phyloP scores from a whole-genome alignment of 306 rosid genomes.

The Dryas drummondii region DNA sequence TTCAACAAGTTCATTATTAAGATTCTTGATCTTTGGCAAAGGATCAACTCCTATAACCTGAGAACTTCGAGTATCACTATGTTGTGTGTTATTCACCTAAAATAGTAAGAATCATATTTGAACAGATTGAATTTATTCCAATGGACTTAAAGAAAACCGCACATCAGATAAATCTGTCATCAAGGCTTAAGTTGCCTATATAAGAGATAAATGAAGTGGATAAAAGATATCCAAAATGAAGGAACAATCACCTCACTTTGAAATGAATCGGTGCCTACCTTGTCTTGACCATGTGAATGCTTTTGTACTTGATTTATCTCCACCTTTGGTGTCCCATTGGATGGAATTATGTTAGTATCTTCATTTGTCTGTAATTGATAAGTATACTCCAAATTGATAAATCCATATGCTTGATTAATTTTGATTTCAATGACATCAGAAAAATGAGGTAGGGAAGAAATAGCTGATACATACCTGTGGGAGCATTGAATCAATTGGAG shows the following conservation, averaged over 20 bases:
- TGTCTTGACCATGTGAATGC: slow-evolving; percentile 6
- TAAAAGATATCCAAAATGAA: background rate
- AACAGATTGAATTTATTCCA: no score
- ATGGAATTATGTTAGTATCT: slow-evolving; percentile 2
- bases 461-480: slow-evolving; percentile 30
- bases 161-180: no score
- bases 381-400: slow-evolving; percentile 1
- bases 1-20: slow-evolving; percentile 15
- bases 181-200: no score
- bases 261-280: background rate
- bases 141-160: no score
- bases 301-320: slow-evolving; percentile 2
- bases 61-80: slow-evolving; percentile 8
- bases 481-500: slow-evolving; percentile 26
- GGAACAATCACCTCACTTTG: slow-evolving; percentile 5
- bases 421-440: slow-evolving; percentile 5
- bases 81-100: background rate
- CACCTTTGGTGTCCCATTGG: background rate
- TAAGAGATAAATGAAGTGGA: no score
- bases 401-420: background rate
- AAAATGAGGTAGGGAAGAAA: background rate
- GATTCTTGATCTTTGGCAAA: slow-evolving; percentile 3
- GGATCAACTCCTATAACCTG: slow-evolving; percentile 1
- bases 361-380: slow-evolving; percentile 19
- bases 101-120: background rate